Percentiles rank a stretch among this genome's conserved stretches.
Evolutionary conservation across 2,329 filamentous ascomycete species (phyloP).

Genomic region (Trichoderma atroviride): DNA sequence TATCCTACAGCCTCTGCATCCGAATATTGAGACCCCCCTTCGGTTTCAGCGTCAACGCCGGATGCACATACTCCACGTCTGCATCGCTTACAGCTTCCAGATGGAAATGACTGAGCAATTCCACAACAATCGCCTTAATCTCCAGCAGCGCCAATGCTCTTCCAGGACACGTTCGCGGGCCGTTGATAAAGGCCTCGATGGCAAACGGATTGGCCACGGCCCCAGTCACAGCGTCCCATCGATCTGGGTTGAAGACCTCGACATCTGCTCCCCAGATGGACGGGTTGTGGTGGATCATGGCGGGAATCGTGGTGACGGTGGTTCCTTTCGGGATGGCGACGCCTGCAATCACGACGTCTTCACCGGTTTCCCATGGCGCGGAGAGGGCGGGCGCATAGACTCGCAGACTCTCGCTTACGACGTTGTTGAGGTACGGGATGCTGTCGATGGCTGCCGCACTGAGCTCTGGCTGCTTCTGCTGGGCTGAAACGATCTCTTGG

Average conservation of each 20-base stretch:
- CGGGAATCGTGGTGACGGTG: conserved; percentile 41
- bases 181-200: conserved; percentile 43
- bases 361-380: conserved; percentile 39
- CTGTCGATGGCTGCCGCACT: conserved; percentile 33
- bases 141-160: conserved; percentile 42
- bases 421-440: conserved; percentile 45
- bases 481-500: conserved; percentile 39
- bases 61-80: conserved; percentile 33
- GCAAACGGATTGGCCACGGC: conserved; percentile 36
- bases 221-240: conserved; percentile 40
- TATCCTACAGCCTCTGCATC: not conserved
- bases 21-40: conserved; percentile 26
- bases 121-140: conserved; percentile 43
- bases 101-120: conserved; percentile 38
- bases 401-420: conserved; percentile 49
- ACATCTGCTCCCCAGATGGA: conserved; percentile 44
- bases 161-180: conserved; percentile 45
- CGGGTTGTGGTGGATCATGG: conserved; percentile 42
- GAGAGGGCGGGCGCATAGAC: conserved; percentile 43
- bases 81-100: conserved; percentile 28
- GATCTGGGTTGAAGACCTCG: conserved; percentile 42
- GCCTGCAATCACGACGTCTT: conserved; percentile 42
- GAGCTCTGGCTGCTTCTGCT: conserved; percentile 4
- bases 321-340: conserved; percentile 44
- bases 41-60: conserved; percentile 35